Conservation (phyloP, 2,329 filamentous ascomycete genomes). For the Colletotrichum gloeosporioides region DNA sequence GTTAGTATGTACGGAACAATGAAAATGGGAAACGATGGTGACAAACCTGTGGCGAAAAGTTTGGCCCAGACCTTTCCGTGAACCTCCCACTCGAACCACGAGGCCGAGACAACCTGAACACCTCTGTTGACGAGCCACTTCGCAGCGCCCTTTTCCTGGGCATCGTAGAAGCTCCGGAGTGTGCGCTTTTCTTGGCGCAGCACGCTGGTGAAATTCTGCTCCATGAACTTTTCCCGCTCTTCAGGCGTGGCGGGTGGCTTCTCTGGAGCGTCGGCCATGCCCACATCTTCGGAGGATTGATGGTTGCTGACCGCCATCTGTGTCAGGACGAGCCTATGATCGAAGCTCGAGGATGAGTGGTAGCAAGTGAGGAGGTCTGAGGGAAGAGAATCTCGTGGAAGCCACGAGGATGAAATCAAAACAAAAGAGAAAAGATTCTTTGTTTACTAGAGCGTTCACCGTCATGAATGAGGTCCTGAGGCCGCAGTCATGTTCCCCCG, state of each 20-base stretch:
- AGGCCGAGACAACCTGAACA: fast-evolving
- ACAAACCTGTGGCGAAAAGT: not conserved
- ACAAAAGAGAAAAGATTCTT: not conserved
- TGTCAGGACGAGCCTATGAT: too few species aligned
- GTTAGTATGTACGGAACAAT: not conserved
- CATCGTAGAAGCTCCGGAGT: not conserved
- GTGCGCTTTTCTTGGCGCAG: not conserved
- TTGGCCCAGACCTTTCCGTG: not conserved
- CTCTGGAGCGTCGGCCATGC: not conserved
- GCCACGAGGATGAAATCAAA: not conserved
- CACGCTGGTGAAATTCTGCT: not conserved
- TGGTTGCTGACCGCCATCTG: not conserved
- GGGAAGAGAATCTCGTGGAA: not conserved
- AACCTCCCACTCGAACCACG: not conserved
- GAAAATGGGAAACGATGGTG: fast-evolving
- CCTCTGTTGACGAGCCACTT: not conserved
- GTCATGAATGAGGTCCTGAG: not conserved
- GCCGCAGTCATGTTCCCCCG: too few species aligned
- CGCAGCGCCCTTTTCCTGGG: not conserved
- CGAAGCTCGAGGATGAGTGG: not conserved
- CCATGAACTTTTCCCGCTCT: not conserved
- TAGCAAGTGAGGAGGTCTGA: not conserved
- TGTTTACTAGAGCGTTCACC: not conserved
- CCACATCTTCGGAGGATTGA: not conserved
- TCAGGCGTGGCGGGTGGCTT: not conserved